A percentile compares a stretch with the other conserved stretches of the same genome.
phyloP scores from a whole-genome alignment of 805 yeast species.

The Candida tibetensis region DNA sequence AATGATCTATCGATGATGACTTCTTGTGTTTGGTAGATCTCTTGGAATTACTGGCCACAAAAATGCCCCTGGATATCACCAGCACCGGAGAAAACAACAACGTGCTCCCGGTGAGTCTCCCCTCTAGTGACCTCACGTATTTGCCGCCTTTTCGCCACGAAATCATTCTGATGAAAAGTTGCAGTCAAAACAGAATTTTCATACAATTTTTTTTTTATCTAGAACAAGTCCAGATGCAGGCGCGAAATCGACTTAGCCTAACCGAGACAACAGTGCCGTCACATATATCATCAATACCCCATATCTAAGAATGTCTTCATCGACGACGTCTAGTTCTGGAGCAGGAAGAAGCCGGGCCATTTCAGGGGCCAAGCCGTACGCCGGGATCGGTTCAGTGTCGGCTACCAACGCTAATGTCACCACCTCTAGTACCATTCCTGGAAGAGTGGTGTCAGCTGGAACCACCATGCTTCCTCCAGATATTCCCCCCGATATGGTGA shows the following conservation, averaged over 20 bases:
- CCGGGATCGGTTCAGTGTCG: constrained; percentile 20
- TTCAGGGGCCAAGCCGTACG: constrained; percentile 16
- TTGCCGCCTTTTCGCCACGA: too few relatives aligned
- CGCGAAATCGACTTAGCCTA: too few relatives aligned
- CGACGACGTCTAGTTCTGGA: constrained; percentile 3
- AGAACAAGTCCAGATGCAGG: too few relatives aligned
- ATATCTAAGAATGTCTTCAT: constrained; percentile 1
- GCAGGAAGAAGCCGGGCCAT: constrained; percentile 17
- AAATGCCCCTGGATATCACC: too few relatives aligned
- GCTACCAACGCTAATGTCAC: constrained; percentile 22
- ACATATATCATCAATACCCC: neutral
- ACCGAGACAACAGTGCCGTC: too few relatives aligned
- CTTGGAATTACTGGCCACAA: constrained; percentile 4
- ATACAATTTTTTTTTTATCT: too few relatives aligned
- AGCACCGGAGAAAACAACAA: too few relatives aligned
- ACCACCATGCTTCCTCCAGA: constrained; percentile 24
- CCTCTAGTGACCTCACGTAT: too few relatives aligned
- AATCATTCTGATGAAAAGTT: too few relatives aligned
- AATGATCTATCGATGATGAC: constrained; percentile 3
- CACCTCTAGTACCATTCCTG: constrained; percentile 14
- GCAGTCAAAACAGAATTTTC: too few relatives aligned
- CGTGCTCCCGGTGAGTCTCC: too few relatives aligned
- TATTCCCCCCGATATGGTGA: constrained; percentile 45
- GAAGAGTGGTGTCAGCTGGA: constrained; percentile 9
- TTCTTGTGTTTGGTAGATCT: neutral